Base-by-base conservation (phyloP, 2,329 filamentous ascomycete species). In the Ramularia endophylla region DNA sequence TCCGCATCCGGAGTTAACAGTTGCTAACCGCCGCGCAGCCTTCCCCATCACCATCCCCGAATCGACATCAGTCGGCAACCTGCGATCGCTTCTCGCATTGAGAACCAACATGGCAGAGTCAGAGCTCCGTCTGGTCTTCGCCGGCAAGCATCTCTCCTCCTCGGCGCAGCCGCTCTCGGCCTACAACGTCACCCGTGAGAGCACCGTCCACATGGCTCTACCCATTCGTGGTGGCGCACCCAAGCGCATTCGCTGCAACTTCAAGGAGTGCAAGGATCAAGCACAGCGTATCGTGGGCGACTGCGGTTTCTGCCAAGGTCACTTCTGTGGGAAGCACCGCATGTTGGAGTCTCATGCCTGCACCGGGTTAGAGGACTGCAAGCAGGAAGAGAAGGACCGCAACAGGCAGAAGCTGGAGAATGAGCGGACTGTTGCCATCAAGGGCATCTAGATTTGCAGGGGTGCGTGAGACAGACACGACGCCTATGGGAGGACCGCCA, bases 281-380 rank as follows among this genome's bases (percentile, higher is more conserved):
- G 89, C 88, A 12, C 89, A 95, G 67, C 83, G 87, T 52, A 95
- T 98, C 59, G 86, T 95, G 45, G 92, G 92, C 40, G 90, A 97
- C 71, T 98, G 92, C 69, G 83, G 81, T 47, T 97, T 97, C 74
- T 98, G 92, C 72, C 75, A 83, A 41, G 88, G 89, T 33, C 86
- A 94, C 64, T 97, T 87, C 73, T 98, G 92, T 69, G 87, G 87
- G 57, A 94, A 88, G 72, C 92, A 98, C 69, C 78, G 92, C 42
- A 77, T 97, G 69, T 69, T 97, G 51, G 92, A 98, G 68, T 86
- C 90, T 56, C 92, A 98, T 71, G 87, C 87, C 70, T 98, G 92
- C 71, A 80, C 78, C 51, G 88, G 88, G 29, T 73, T 98, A 43
- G 92, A 97, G 73, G 86, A 95, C 69, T 95, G 90, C 77, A 95